Evolutionary conservation across 768 basidiomycete genomes (phyloP).

Genomic region (Flagelloscypha sp.): DNA sequence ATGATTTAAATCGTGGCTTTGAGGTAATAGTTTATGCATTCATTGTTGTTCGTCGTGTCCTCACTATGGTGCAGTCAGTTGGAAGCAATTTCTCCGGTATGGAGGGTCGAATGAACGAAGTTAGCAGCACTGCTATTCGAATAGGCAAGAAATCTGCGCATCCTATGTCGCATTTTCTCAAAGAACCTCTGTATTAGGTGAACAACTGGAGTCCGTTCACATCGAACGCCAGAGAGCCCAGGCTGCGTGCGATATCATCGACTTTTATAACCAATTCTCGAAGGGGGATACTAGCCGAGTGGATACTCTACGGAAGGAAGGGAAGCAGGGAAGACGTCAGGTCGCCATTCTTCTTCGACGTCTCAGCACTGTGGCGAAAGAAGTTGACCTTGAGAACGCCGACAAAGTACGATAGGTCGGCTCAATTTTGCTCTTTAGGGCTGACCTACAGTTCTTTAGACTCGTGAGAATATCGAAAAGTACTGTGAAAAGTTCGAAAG

Average conservation of each 20-base stretch:
- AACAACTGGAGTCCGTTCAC: slow-evolving; percentile 92
- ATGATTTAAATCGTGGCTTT: slow-evolving; percentile 88
- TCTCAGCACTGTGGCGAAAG: slow-evolving; percentile 81
- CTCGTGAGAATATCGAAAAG: slow-evolving; percentile 86
- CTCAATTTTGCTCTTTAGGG: not conserved
- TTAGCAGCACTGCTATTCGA: slow-evolving; percentile 87
- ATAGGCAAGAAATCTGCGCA: slow-evolving; percentile 52
- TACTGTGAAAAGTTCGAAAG: slow-evolving; percentile 99
- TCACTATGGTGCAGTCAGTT: slow-evolving; percentile 51
- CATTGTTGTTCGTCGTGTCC: slow-evolving; percentile 2
- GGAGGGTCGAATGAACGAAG: slow-evolving; percentile 87
- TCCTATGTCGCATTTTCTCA: not conserved
- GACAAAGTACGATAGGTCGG: slow-evolving; percentile 50
- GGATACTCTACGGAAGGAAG: slow-evolving; percentile 78
- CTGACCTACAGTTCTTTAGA: slow-evolving; percentile 32
- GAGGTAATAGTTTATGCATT: slow-evolving; percentile 49
- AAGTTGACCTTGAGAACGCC: slow-evolving; percentile 80
- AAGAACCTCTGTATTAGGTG: slow-evolving; percentile 42
- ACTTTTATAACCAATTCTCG: slow-evolving; percentile 89
- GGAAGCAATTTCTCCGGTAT: slow-evolving; percentile 82
- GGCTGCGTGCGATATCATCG: slow-evolving; percentile 88
- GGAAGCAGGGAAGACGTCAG: slow-evolving; percentile 79
- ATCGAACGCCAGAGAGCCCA: slow-evolving; percentile 87
- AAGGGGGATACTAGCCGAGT: slow-evolving; percentile 68
- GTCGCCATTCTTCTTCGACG: slow-evolving; percentile 83